Evolutionary conservation across 192 early-diverging fungal species (phyloP), one percentile per base, ranked within the genome.

Genomic region (Pilobolus umbonatus): DNA sequence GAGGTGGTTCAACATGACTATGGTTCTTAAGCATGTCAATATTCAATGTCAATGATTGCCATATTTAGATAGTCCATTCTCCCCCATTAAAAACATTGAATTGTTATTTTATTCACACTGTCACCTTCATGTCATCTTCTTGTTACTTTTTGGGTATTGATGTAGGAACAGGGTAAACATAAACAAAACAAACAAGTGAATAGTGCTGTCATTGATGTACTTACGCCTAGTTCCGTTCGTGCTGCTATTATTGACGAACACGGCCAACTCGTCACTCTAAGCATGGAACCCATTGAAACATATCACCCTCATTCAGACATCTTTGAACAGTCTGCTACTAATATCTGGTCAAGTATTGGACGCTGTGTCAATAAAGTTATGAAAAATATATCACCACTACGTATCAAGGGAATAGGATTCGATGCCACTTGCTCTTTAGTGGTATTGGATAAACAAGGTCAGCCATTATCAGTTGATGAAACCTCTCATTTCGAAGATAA

Each of bases 391-490:
- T 50, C 60, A 15, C 39, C 70, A 2, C 25, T 42, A 0, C 43
- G 43, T 12, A 73, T 88, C 52, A 77, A 75, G 42, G 85, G 88
- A 5, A 70, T 91, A 22, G 89, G 89, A 2, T 88, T 91, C 43
- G 89, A 91, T 57, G 89, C 86, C 0, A 91, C 89, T 1, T 91
- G 89, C 63, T 85, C 81, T 9, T 63, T 91, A 5, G 87, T 83
- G 1, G 83, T 71, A 12, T 61, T 85, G 46, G 74, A 80, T 21
- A 69, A 64, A 11, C 40, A 64, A 1, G 76, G 70, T 14, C 42
- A 64, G 6, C 81, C 86, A 7, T 65, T 82, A 1, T 68, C 76
- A 5, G 67, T 88, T 32, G 71, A 79, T 36, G 64, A 72, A 2
- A 67, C 65, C 8, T 71, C 71, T 31, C 57, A 56, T 8, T 73